These are phyloP conservation scores for Candida wancherniae DNA, from an alignment of 805 yeast species.

Conservation along the genomic window DNA sequence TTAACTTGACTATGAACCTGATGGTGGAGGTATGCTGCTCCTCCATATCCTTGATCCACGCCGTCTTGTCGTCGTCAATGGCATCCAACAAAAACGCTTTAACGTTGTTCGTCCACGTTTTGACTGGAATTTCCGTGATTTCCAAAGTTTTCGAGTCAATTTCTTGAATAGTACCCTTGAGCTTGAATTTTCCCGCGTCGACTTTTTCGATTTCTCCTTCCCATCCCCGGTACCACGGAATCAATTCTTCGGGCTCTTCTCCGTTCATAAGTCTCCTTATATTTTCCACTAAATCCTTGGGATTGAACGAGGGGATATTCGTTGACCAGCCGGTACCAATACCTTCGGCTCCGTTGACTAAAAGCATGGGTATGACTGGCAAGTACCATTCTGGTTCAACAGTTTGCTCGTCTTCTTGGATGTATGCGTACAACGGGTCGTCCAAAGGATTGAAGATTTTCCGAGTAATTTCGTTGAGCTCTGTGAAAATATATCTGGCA, in stretches of 20 bases:
- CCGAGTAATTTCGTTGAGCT: conserved; percentile 69
- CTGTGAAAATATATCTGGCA: conserved; percentile 91
- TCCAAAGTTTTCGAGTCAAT: conserved; percentile 75
- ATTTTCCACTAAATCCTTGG: conserved; percentile 73
- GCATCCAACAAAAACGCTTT: conserved; percentile 79
- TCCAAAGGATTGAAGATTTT: conserved; percentile 76
- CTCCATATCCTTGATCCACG: conserved; percentile 92
- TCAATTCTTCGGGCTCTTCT: conserved; percentile 65
- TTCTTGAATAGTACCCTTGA: conserved; percentile 78
- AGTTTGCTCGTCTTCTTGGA: conserved; percentile 88
- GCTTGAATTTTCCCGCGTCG: conserved; percentile 63
- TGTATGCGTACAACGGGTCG: conserved; percentile 68
- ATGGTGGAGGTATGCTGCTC: conserved; percentile 88
- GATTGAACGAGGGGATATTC: conserved; percentile 84
- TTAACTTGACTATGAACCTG: conserved; percentile 69
- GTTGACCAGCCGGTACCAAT: conserved; percentile 99
- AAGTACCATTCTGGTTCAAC: conserved; percentile 96
- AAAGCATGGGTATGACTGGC: conserved; percentile 91
- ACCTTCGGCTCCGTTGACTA: conserved; percentile 96
- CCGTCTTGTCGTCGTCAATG: conserved; percentile 70
- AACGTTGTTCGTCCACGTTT: conserved; percentile 87
- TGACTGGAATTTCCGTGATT: conserved; percentile 88
- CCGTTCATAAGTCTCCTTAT: conserved; percentile 68
- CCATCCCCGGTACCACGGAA: conserved; percentile 97
- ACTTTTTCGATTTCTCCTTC: conserved; percentile 68